phyloP scores from a whole-genome alignment of 2,329 filamentous ascomycete species.

The Ophiostoma novo-ulmi region DNA sequence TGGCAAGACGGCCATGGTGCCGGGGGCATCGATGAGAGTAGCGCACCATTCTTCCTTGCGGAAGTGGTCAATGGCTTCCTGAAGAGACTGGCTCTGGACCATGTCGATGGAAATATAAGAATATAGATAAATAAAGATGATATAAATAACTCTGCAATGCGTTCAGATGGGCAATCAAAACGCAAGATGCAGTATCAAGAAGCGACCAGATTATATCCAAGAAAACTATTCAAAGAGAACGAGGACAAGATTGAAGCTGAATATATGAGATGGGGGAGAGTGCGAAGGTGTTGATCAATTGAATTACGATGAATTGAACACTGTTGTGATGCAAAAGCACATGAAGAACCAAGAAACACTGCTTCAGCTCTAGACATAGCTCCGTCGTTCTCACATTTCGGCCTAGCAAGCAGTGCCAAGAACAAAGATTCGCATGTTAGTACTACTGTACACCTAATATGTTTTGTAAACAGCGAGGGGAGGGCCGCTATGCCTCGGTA shows the following conservation, averaged over 20 bases:
- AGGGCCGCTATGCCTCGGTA: not conserved
- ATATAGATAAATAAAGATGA: not conserved
- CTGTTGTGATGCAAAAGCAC: not conserved
- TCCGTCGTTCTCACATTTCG: not conserved
- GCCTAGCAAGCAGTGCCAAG: not conserved
- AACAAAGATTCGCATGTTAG: not conserved
- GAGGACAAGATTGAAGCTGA: no score
- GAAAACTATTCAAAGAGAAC: not conserved
- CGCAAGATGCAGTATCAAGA: not conserved
- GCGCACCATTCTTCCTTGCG: conserved; percentile 21
- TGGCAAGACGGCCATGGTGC: not conserved
- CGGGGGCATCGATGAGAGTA: conserved; percentile 22
- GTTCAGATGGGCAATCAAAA: not conserved
- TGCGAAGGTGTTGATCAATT: not conserved
- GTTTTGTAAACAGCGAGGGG: not conserved
- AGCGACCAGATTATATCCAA: not conserved
- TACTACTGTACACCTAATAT: not conserved
- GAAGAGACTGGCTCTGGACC: conserved; percentile 16
- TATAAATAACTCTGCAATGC: not conserved
- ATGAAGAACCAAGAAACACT: not conserved
- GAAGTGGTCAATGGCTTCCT: conserved; percentile 24
- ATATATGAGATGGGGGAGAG: not conserved
- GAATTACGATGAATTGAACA: not conserved
- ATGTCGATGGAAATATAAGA: not conserved
- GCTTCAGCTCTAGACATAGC: not conserved